phyloP scores from a whole-genome alignment of 192 early-diverging fungal genomes.

The Mortierella hygrophila region DNA sequence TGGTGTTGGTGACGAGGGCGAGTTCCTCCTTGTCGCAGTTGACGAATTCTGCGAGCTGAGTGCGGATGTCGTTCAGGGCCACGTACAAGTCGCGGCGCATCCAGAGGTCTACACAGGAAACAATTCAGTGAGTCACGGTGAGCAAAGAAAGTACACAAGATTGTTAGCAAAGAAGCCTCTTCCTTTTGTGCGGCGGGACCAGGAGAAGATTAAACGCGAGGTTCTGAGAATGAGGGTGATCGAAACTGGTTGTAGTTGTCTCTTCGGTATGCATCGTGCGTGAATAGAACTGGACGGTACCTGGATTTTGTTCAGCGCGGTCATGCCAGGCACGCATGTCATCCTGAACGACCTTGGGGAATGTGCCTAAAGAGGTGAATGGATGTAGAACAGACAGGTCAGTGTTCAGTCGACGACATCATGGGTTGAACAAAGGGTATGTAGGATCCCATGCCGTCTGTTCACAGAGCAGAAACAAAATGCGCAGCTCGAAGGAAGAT shows the following conservation, averaged over 20 bases:
- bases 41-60: slow-evolving; percentile 58
- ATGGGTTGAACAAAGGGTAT: too few relatives aligned
- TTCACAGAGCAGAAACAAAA: too few relatives aligned
- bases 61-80: slow-evolving; percentile 43
- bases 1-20: slow-evolving; percentile 70
- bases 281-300: slow-evolving; percentile 11
- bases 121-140: slow-evolving; percentile 39
- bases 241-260: too few relatives aligned
- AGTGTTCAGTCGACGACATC: too few relatives aligned
- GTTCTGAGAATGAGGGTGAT: background rate
- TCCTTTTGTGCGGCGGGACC: background rate
- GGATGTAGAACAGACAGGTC: too few relatives aligned
- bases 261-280: background rate
- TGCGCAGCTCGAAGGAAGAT: too few relatives aligned
- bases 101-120: slow-evolving; percentile 58
- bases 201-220: background rate
- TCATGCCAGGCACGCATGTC: slow-evolving; percentile 30
- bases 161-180: background rate
- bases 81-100: slow-evolving; percentile 58
- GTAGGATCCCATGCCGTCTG: too few relatives aligned
- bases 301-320: slow-evolving; percentile 21
- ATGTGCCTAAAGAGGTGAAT: slow-evolving; percentile 18
- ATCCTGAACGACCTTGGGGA: slow-evolving; percentile 50
- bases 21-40: slow-evolving; percentile 65
- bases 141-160: background rate